Conservation (phyloP, 805 yeast species). For the Wickerhamiella spandovensis region DNA sequence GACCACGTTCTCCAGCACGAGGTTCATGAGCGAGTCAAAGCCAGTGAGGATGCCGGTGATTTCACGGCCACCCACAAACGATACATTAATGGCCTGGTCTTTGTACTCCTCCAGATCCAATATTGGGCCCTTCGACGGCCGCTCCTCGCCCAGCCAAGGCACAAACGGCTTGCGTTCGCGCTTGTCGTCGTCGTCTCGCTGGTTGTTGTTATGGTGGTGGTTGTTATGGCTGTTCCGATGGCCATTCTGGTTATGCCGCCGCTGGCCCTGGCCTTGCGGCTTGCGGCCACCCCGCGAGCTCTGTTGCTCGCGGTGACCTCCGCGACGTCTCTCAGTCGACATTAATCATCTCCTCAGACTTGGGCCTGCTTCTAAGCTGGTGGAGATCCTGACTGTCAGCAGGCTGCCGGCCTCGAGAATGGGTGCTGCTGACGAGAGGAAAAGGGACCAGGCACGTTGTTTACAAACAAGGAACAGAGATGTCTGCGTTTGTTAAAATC, state of each 20-base stretch:
- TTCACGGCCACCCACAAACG: slow-evolving; percentile 76
- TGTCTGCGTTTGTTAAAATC: background rate
- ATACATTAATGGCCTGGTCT: slow-evolving; percentile 60
- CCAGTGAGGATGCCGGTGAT: slow-evolving; percentile 76
- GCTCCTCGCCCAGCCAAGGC: slow-evolving; percentile 33
- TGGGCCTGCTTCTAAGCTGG: background rate
- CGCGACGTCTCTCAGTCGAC: background rate
- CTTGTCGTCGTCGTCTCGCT: slow-evolving; percentile 14
- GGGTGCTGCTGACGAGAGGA: background rate
- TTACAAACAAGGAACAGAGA: background rate
- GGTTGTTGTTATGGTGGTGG: slow-evolving; percentile 12
- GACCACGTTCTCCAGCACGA: slow-evolving; percentile 45
- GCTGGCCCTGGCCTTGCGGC: background rate
- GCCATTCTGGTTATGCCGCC: background rate
- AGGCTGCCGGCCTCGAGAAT: no score
- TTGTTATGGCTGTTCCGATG: slow-evolving; percentile 11
- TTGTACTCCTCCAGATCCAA: slow-evolving; percentile 64
- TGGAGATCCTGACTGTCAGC: background rate
- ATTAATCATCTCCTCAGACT: background rate
- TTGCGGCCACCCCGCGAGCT: slow-evolving; percentile 11
- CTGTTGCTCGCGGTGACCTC: slow-evolving; percentile 3
- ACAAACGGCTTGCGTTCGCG: slow-evolving; percentile 23
- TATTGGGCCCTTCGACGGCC: slow-evolving; percentile 86
- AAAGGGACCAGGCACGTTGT: background rate
- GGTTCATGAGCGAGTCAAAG: slow-evolving; percentile 89